Conservation (phyloP, 495 filamentous ascomycete genomes). For the Elasticomyces elasticus region DNA sequence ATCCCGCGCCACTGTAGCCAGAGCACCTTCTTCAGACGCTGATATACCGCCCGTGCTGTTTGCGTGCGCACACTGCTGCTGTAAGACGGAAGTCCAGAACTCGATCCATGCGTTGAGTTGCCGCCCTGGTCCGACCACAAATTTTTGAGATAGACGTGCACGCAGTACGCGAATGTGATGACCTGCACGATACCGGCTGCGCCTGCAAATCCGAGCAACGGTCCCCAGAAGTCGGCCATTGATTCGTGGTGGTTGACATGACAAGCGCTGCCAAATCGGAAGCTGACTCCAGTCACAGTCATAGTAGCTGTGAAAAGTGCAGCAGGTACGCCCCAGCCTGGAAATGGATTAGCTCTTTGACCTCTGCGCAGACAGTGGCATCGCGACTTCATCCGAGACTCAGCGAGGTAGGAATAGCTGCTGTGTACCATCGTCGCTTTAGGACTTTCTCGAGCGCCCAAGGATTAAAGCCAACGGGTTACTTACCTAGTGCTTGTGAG, state of each 20-base stretch:
- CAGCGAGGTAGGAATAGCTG: no score
- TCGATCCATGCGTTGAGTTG: slow-evolving; percentile 45
- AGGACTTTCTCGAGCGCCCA: no score
- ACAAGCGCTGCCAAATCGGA: slow-evolving; percentile 81
- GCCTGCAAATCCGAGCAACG: slow-evolving; percentile 67
- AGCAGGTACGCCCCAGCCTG: slow-evolving; percentile 79
- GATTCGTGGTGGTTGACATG: slow-evolving; percentile 83
- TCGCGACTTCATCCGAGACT: no score
- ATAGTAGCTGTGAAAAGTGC: slow-evolving; percentile 64
- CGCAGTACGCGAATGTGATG: slow-evolving; percentile 73
- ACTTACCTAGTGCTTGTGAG: slow-evolving; percentile 58
- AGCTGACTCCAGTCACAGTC: slow-evolving; percentile 82
- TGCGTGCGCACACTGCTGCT: slow-evolving; percentile 68
- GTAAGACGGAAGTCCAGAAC: slow-evolving; percentile 69
- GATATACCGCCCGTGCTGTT: slow-evolving; percentile 79
- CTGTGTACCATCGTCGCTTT: no score
- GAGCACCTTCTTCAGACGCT: slow-evolving; percentile 74
- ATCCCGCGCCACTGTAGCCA: slow-evolving; percentile 91
- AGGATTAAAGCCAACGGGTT: no score
- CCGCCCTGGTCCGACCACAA: slow-evolving; percentile 53
- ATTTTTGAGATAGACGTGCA: slow-evolving; percentile 80
- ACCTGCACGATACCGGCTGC: slow-evolving; percentile 70
- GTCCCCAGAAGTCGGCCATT: slow-evolving; percentile 80
- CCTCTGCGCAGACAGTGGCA: no score
- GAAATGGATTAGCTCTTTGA: no score